Evolutionary conservation across 1,284 basidiomycete species (phyloP).

Genomic region (Lentinula novae-zelandiae): DNA sequence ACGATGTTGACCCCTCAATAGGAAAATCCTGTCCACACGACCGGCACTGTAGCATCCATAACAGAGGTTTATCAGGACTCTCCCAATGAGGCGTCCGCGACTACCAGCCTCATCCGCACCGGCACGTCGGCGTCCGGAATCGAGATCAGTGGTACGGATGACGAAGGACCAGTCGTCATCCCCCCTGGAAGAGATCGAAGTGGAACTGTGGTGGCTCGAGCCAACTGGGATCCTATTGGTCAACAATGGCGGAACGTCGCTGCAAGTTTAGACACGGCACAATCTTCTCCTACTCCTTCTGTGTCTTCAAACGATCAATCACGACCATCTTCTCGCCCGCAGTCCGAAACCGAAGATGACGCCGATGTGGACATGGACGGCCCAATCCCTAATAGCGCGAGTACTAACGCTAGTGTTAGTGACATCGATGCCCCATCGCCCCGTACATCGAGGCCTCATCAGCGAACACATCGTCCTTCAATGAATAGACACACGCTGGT

Average conservation of each 20-base stretch:
- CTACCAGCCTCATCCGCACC: constrained; percentile 56
- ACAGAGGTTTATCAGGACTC: constrained; percentile 45
- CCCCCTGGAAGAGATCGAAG: constrained; percentile 57
- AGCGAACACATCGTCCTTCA: constrained; percentile 24
- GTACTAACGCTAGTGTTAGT: constrained; percentile 29
- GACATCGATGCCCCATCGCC: constrained; percentile 24
- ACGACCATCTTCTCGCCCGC: constrained; percentile 47
- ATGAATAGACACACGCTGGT: constrained; percentile 55
- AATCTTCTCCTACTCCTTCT: constrained; percentile 20
- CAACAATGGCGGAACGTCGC: constrained; percentile 2
- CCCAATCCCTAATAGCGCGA: constrained; percentile 33
- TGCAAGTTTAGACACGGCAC: not conserved
- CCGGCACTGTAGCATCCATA: constrained; percentile 19
- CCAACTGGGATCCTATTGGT: constrained; percentile 1
- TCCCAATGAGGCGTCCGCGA: constrained; percentile 54
- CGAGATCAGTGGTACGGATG: not conserved
- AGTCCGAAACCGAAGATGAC: constrained; percentile 75
- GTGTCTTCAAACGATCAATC: constrained; percentile 32
- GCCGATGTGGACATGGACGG: constrained; percentile 55
- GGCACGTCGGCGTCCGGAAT: constrained; percentile 52
- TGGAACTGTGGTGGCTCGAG: constrained; percentile 66
- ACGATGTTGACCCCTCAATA: not conserved
- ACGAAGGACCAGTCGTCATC: constrained; percentile 24
- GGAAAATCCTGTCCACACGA: not conserved
- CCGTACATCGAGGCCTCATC: constrained; percentile 21